These are phyloP conservation scores for Cutaneotrichosporon cyanovorans DNA, from an alignment of 1,284 basidiomycete genomes.

Conservation along the genomic window DNA sequence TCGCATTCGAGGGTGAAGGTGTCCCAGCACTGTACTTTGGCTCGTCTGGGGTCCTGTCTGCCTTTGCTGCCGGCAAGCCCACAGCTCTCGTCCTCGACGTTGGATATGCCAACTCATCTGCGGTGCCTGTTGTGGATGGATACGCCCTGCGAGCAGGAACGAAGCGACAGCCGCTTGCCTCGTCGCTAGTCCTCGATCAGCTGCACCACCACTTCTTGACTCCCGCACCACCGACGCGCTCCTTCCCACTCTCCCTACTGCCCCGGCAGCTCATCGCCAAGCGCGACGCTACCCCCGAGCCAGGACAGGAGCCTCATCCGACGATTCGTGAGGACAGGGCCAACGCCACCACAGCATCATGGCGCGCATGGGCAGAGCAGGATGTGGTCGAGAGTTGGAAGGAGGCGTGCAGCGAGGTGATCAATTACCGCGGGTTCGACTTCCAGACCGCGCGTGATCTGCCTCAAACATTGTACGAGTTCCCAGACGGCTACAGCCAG, in stretches of 20 bases:
- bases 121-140: constrained; percentile 93
- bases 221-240: constrained; percentile 21
- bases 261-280: constrained; percentile 79
- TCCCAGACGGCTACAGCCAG: constrained; percentile 86
- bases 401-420: constrained; percentile 75
- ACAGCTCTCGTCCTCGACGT: constrained; percentile 92
- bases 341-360: constrained; percentile 65
- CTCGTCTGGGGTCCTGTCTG: constrained; percentile 89
- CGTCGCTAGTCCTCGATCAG: constrained; percentile 41
- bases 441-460: constrained; percentile 30
- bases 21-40: constrained; percentile 96
- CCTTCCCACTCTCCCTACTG: constrained; percentile 38
- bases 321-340: constrained; percentile 66
- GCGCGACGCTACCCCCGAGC: constrained; percentile 60
- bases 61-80: constrained; percentile 95
- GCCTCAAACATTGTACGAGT: constrained; percentile 62
- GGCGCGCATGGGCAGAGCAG: constrained; percentile 72
- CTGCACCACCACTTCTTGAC: constrained; percentile 35
- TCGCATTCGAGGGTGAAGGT: constrained; percentile 93
- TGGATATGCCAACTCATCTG: constrained; percentile 77
- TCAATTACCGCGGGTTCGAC: constrained; percentile 34
- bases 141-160: constrained; percentile 83
- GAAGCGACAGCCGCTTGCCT: constrained; percentile 44
- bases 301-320: constrained; percentile 59
- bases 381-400: constrained; percentile 90